Conservation (phyloP, 768 basidiomycete species). For the Austroboletus eburneus region DNA sequence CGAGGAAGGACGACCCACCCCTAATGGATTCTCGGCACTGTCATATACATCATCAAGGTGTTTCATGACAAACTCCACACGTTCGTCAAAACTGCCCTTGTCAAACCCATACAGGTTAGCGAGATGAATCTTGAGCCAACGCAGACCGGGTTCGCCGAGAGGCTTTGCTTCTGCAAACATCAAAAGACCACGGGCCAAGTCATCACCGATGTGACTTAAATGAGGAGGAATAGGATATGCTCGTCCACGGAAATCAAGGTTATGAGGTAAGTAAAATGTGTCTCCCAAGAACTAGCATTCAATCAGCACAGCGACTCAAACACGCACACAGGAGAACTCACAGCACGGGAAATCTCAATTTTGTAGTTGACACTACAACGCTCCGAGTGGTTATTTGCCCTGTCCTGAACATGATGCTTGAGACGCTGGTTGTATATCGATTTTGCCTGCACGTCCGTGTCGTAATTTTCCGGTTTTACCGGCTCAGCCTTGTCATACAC, state of each 20-base stretch:
- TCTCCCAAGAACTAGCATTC: conserved; percentile 73
- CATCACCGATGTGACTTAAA: conserved; percentile 93
- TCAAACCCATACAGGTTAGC: conserved; percentile 93
- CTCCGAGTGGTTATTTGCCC: conserved; percentile 84
- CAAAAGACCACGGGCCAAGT: conserved; percentile 83
- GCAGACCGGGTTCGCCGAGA: conserved; percentile 78
- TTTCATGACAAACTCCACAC: conserved; percentile 72
- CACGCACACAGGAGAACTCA: conserved; percentile 36
- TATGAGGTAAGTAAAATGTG: conserved; percentile 89
- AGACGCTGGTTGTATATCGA: conserved; percentile 52
- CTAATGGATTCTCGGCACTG: conserved; percentile 74
- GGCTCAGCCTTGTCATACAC: conserved; percentile 65
- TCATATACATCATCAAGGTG: conserved; percentile 78
- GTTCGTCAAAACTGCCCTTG: conserved; percentile 91
- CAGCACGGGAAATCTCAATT: conserved; percentile 91
- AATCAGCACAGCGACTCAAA: background rate
- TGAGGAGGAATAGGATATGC: conserved; percentile 97
- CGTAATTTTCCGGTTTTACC: conserved; percentile 36
- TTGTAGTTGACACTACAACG: conserved; percentile 94
- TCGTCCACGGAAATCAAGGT: conserved; percentile 95
- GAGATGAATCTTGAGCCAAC: conserved; percentile 94
- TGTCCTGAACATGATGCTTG: conserved; percentile 50
- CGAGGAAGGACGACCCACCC: conserved; percentile 40
- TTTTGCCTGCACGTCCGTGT: conserved; percentile 52
- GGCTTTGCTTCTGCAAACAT: conserved; percentile 76